Evolutionary conservation across 495 filamentous ascomycete species (phyloP), one percentile per base, ranked within the genome.

Genomic region (Apiosordaria backusii): DNA sequence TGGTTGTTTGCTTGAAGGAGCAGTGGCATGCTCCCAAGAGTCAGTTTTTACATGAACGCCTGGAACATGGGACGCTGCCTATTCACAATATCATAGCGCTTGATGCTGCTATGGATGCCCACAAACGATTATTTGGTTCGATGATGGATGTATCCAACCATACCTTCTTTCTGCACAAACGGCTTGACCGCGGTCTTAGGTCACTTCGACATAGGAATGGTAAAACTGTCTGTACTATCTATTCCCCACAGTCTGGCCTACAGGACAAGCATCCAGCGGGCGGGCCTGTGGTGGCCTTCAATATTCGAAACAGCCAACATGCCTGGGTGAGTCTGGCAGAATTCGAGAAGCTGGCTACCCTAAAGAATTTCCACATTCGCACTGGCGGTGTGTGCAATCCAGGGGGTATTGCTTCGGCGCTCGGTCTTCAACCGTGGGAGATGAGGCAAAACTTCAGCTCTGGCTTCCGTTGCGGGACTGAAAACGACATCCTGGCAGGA

Each of bases 341-440:
- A 69, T 86, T 97, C 4, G 93, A 97, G 72, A 91, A 90, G 70
- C 80, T 97, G 2, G 91, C 93, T 0, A 82, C 86, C 16, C 79
- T 95, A 1, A 90, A 90, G 68, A 84, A 86, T 27, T 89, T 97
- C 57, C 91, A 97, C 69, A 75, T 97, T 9, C 83, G 94, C 3
- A 93, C 91, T 5, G 94, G 94, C 7, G 90, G 92, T 0, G 82
- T 96, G 40, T 98, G 94, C 79, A 97, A 97, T 68, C 94, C 94
- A 0, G 94, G 93, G 7, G 92, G 94, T 13, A 86, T 96, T 57
- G 88, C 92, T 19, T 71, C 77, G 0, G 84, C 83, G 27, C 83
- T 97, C 21, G 82, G 83, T 1, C 84, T 96, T 64, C 83, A 87
- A 60, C 86, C 89, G 3, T 87, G 87, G 82, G 92, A 97, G 74